Percentiles rank a stretch among this genome's conserved stretches.
phyloP scores from a whole-genome alignment of 2,329 filamentous ascomycete species.

The Paracamarosporium sp. region DNA sequence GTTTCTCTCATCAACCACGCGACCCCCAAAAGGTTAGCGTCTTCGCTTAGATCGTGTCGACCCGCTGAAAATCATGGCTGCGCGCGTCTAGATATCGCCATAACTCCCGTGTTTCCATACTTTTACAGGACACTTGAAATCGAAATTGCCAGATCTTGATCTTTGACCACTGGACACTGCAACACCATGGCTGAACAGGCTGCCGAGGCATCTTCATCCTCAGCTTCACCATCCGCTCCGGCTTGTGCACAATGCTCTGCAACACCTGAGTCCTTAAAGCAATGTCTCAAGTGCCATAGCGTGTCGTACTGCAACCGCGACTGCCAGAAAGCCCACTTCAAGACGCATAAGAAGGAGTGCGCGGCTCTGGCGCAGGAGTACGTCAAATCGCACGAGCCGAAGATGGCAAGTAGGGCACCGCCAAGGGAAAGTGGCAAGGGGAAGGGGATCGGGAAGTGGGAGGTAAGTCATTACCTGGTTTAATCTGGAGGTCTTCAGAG shows the following conservation, averaged over 20 bases:
- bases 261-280: conserved; percentile 33
- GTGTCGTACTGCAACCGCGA: conserved; percentile 49
- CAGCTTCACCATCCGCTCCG: conserved; percentile 1
- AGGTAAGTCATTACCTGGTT: conserved; percentile 28
- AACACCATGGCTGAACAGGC: background rate
- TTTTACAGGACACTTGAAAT: background rate
- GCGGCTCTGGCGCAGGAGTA: conserved; percentile 48
- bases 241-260: conserved; percentile 34
- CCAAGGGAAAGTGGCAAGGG: conserved; percentile 40
- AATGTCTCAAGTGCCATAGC: conserved; percentile 49
- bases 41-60: conserved; percentile 3
- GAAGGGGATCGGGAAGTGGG: conserved; percentile 50
- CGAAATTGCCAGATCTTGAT: background rate
- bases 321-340: conserved; percentile 49
- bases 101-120: background rate
- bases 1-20: background rate
- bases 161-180: no score
- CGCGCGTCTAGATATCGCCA: background rate
- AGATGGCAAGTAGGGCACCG: conserved; percentile 43
- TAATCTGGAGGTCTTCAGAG: background rate
- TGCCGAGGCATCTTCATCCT: conserved; percentile 17
- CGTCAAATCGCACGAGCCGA: conserved; percentile 45
- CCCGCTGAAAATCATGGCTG: conserved; percentile 4
- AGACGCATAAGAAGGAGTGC: conserved; percentile 50
- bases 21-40: background rate